Percentiles rank a stretch among this genome's conserved stretches.
These are phyloP conservation scores for Pseudoturritis turrita DNA, from an alignment of 345 rosid species.

Conservation along the genomic window DNA sequence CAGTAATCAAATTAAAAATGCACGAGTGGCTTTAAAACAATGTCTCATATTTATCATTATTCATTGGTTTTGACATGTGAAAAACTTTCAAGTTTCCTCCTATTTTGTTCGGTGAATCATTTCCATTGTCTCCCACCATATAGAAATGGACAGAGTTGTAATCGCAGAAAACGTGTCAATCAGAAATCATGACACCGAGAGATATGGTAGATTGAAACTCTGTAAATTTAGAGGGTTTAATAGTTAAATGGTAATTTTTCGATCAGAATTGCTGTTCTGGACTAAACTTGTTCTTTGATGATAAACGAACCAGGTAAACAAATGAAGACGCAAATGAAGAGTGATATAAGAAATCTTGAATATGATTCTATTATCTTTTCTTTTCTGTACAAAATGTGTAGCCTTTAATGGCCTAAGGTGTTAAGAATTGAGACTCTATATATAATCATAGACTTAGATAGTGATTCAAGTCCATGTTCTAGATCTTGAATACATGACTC, in stretches of 20 bases:
- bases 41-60: background rate
- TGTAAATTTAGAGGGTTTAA: background rate
- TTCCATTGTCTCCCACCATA: background rate
- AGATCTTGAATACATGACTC: conserved; percentile 39
- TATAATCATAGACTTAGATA: conserved; percentile 34
- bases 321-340: too few relatives aligned
- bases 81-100: background rate
- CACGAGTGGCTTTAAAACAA: too few relatives aligned
- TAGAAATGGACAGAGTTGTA: background rate
- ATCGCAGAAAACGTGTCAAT: background rate
- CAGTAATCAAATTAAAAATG: too few relatives aligned
- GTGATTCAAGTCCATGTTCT: conserved; percentile 32
- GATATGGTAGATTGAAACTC: background rate
- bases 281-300: background rate
- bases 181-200: background rate
- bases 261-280: background rate
- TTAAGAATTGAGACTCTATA: conserved; percentile 42
- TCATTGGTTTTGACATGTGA: conserved; percentile 1
- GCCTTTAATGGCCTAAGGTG: conserved; percentile 14
- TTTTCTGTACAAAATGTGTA: background rate
- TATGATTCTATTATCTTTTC: background rate
- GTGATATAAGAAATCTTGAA: too few relatives aligned
- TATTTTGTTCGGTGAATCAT: background rate
- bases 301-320: background rate
- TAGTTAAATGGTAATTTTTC: background rate